Conservation (phyloP, 139 green algal genomes). For the Yamagishiella unicocca region DNA sequence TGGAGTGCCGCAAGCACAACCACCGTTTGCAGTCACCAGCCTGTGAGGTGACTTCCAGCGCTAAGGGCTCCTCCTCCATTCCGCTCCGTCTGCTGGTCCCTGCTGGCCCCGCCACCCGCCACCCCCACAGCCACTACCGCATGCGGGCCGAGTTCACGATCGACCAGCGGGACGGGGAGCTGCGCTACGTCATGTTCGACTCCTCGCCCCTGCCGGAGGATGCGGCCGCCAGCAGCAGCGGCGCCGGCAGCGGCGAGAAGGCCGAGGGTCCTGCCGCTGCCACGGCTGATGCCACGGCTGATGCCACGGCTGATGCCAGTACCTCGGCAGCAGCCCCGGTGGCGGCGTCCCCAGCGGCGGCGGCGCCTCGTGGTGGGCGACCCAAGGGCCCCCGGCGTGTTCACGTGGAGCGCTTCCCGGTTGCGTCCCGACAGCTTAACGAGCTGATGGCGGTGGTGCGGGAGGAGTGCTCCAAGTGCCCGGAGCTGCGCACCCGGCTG, state of each 20-base stretch:
- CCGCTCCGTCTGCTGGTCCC: no score
- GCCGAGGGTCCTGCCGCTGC: background rate
- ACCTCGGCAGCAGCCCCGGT: background rate
- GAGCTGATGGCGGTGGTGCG: conserved; percentile 85
- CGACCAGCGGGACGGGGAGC: background rate
- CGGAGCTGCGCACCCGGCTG: conserved; percentile 64
- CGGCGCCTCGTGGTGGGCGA: background rate
- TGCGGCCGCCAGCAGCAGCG: background rate
- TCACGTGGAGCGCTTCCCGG: conserved; percentile 84
- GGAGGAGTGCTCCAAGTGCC: conserved; percentile 47
- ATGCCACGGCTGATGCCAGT: background rate
- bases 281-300: background rate
- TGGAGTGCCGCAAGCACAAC: no score
- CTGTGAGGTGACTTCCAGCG: no score
- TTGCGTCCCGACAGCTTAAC: conserved; percentile 72
- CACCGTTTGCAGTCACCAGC: no score
- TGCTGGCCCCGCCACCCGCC: no score
- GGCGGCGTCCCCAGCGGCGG: background rate
- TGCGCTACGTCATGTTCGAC: conserved; percentile 57
- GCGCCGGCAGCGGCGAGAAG: background rate
- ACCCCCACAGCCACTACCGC: conserved; percentile 69
- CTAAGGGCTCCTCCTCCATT: no score
- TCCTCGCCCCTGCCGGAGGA: background rate
- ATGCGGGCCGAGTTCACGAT: conserved; percentile 73
- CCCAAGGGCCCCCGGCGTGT: conserved; percentile 48